These are phyloP conservation scores for Aspergillus clavatus DNA, from an alignment of 2,329 filamentous ascomycete species.

Conservation along the genomic window DNA sequence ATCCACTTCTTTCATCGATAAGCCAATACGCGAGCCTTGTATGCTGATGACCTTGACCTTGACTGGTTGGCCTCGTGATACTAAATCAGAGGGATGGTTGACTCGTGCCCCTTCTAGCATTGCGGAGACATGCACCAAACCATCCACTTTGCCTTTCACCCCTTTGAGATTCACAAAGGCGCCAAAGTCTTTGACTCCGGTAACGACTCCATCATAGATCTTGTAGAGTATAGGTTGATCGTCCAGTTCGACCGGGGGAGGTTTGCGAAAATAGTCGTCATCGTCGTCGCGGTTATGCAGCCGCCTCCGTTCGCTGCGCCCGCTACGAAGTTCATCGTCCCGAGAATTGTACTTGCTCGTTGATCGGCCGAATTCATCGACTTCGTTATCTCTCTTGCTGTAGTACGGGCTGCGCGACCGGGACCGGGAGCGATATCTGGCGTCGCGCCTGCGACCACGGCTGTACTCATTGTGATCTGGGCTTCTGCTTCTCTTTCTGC, in stretches of 20 bases:
- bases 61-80: constrained; percentile 74
- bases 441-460: constrained; percentile 42
- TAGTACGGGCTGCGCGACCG: constrained; percentile 44
- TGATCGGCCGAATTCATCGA: constrained; percentile 56
- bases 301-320: constrained; percentile 41
- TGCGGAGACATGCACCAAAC: constrained; percentile 87
- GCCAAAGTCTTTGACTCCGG: constrained; percentile 90
- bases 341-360: constrained; percentile 37
- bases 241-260: constrained; percentile 71
- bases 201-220: constrained; percentile 83
- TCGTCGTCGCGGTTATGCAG: constrained; percentile 37
- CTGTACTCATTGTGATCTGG: constrained; percentile 48
- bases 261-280: constrained; percentile 60
- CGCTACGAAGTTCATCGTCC: constrained; percentile 39
- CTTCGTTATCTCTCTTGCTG: constrained; percentile 46
- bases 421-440: constrained; percentile 47
- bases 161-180: constrained; percentile 90
- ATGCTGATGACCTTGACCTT: constrained; percentile 91
- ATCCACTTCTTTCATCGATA: constrained; percentile 97
- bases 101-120: constrained; percentile 80
- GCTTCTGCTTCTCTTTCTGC: constrained; percentile 52
- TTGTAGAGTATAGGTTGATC: constrained; percentile 78
- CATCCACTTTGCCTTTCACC: constrained; percentile 83
- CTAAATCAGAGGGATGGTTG: constrained; percentile 84
- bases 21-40: constrained; percentile 71